Percentiles rank a stretch among this genome's conserved stretches.
Conservation (phyloP, 2,329 filamentous ascomycete species). For the Aspergillus vadensis region DNA sequence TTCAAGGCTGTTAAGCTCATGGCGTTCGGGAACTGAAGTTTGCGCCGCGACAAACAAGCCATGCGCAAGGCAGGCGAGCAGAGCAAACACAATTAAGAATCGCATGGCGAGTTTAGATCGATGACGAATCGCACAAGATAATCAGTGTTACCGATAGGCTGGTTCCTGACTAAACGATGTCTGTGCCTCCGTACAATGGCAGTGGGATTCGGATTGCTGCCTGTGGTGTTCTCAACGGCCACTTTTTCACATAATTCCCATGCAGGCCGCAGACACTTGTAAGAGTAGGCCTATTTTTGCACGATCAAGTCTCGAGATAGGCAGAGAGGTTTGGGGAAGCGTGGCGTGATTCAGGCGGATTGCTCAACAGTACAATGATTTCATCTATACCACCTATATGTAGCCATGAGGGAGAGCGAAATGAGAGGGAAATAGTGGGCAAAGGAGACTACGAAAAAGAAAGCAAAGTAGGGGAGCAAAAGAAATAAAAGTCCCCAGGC, state of each 20-base stretch:
- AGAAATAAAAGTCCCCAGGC: background rate
- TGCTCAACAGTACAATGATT: slow-evolving; percentile 1
- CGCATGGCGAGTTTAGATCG: slow-evolving; percentile 17
- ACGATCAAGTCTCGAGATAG: background rate
- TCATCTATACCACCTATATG: slow-evolving; percentile 18
- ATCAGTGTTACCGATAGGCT: background rate
- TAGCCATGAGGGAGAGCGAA: slow-evolving; percentile 4
- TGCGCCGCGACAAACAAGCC: slow-evolving; percentile 17
- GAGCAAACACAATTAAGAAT: slow-evolving; percentile 12
- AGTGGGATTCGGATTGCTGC: slow-evolving; percentile 4
- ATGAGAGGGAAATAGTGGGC: background rate
- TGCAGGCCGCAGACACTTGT: slow-evolving; percentile 1
- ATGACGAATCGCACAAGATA: background rate
- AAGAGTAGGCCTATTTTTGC: slow-evolving; percentile 1
- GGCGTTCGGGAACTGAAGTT: slow-evolving; percentile 14
- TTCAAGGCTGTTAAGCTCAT: slow-evolving; percentile 8
- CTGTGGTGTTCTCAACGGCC: background rate
- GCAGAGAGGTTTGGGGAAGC: slow-evolving; percentile 13
- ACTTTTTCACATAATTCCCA: slow-evolving; percentile 15
- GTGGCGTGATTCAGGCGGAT: slow-evolving; percentile 14
- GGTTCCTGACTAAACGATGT: background rate
- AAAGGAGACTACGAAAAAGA: slow-evolving; percentile 8
- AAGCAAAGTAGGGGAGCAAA: background rate
- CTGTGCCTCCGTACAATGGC: slow-evolving; percentile 5
- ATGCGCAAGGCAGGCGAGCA: slow-evolving; percentile 18